phyloP scores from a whole-genome alignment of 1,284 basidiomycete species.

The Sporisorium reilianum region DNA sequence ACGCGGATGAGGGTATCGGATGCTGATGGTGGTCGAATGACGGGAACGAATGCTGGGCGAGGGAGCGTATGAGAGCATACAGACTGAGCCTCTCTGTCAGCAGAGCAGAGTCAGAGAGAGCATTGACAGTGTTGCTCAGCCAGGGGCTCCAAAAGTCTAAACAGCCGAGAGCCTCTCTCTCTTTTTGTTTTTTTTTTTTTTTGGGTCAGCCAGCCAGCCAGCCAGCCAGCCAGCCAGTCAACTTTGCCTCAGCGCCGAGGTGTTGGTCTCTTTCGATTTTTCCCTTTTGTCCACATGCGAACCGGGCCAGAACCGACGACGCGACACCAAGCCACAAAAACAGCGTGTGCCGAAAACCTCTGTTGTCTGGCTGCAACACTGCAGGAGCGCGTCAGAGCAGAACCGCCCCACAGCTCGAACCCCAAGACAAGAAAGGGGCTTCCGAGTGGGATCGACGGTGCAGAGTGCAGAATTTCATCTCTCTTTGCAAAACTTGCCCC shows the following conservation, averaged over 20 bases:
- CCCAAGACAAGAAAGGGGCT: background rate
- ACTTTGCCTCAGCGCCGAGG: background rate
- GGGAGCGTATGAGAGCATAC: background rate
- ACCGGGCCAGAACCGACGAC: no score
- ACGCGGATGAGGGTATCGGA: constrained; percentile 7
- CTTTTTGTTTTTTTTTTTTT: background rate
- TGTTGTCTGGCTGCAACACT: background rate
- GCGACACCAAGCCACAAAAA: no score
- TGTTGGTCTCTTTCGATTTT: no score
- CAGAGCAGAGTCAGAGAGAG: no score
- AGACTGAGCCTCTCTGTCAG: background rate
- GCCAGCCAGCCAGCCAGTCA: background rate
- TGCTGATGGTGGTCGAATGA: background rate
- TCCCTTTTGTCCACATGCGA: no score
- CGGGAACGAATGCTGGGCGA: background rate
- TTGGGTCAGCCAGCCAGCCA: constrained; percentile 1
- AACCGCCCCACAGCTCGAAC: background rate
- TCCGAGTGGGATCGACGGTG: background rate
- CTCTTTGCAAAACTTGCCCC: background rate
- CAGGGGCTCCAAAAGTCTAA: constrained; percentile 1
- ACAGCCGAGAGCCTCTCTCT: constrained; percentile 6
- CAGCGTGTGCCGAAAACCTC: no score
- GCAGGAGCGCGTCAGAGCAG: background rate
- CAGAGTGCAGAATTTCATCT: background rate
- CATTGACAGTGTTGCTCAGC: background rate